phyloP scores from a whole-genome alignment of 2,329 filamentous ascomycete species.

The Neonectria hederae region DNA sequence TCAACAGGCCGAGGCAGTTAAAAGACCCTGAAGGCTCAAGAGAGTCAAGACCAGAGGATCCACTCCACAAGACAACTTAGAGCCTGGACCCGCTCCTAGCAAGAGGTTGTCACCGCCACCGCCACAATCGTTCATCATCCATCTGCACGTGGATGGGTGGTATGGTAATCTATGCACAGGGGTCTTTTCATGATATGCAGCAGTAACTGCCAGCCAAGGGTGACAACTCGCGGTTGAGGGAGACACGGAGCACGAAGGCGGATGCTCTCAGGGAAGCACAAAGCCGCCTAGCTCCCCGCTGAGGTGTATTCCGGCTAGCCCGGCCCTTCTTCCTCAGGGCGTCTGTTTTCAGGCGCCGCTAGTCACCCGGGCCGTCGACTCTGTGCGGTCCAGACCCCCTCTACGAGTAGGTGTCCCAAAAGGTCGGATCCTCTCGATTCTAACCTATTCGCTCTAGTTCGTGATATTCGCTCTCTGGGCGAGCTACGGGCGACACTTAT shows the following conservation, averaged over 20 bases:
- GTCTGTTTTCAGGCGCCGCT: background rate
- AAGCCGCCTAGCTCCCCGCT: background rate
- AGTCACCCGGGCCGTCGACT: background rate
- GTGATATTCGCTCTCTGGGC: background rate
- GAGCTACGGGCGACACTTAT: background rate
- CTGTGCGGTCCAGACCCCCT: background rate
- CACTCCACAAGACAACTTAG: background rate
- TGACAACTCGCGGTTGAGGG: background rate
- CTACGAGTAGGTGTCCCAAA: background rate
- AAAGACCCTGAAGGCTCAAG: background rate
- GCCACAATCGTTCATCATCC: background rate
- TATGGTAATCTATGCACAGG: background rate
- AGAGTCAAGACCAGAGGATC: background rate
- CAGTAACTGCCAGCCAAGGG: background rate
- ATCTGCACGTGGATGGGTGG: background rate
- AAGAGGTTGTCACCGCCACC: conserved; percentile 13
- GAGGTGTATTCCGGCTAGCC: background rate
- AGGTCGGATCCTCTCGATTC: background rate
- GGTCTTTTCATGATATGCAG: background rate
- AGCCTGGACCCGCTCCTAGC: background rate
- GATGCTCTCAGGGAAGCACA: background rate
- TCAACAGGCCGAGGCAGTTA: background rate
- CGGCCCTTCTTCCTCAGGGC: background rate
- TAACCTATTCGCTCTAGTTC: background rate
- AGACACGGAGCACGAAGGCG: background rate